Base-by-base conservation (phyloP, 768 basidiomycete species). In the Rhizopogon rudus region DNA sequence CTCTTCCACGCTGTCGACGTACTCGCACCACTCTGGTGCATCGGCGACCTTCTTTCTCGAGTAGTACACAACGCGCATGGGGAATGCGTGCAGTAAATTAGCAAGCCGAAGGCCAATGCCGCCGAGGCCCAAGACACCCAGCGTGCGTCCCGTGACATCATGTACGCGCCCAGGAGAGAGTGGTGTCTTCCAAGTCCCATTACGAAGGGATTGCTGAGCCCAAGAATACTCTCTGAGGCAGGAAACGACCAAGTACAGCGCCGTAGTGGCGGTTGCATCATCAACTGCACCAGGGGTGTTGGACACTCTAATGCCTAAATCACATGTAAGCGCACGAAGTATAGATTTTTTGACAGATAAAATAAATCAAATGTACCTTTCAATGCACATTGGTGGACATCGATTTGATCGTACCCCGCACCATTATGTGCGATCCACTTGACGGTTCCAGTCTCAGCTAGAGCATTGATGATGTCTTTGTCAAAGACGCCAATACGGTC, bases 391-490 rank as follows among this genome's bases (percentile, higher is more conserved):
- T 86, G 87, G 6, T 72, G 68, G 14, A 93, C 82, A 64, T 94
- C 88, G 60, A 96, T 87, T 57, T 86, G 84, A 67, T 97, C 93
- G 67, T 97, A 97, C 0, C 94, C 93, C 0, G 94, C 93, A 10
- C 93, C 94, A 55, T 94, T 94, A 69, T 93, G 93, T 1, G 87
- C 90, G 65, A 96, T 91, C 86, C 88, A 93, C 64, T 86, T 85
- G 58, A 95, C 78, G 17, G 75, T 77, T 1, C 76, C 58, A 4
- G 48, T 65, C 41, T 53, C 57, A 1, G 91, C 85, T 9, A 97
- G 75, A 0, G 79, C 81, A 48, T 76, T 70, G 60, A 97, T 77
- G 60, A 96, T 76, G 58, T 87, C 88, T 67, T 82, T 81, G 68
- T 97, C 91, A 63, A 93, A 93, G 14, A 82, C 72, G 17, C 91